These are phyloP conservation scores for Malania oleifera DNA, from an alignment of 164 flowering plant species.

Conservation along the genomic window DNA sequence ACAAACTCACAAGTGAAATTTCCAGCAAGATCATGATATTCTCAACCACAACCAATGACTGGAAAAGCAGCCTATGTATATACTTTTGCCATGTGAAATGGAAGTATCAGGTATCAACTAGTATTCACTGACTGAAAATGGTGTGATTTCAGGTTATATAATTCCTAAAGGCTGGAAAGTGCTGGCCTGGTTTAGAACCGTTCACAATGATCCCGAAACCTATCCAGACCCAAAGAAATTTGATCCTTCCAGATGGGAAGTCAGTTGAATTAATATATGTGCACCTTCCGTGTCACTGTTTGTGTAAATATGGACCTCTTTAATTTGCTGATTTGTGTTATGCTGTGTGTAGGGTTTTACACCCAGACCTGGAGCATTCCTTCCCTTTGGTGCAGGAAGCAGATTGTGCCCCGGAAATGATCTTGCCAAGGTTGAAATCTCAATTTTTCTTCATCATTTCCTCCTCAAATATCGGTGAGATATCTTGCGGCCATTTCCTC, in stretches of 20 bases:
- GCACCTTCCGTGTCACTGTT: no score
- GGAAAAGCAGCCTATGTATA: no score
- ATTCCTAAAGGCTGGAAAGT: slow-evolving; percentile 90
- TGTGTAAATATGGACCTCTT: no score
- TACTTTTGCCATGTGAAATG: no score
- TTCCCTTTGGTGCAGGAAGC: slow-evolving; percentile 84
- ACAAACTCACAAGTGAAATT: no score
- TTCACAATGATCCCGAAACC: slow-evolving; percentile 68
- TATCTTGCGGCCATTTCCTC: neutral
- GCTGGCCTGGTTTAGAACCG: slow-evolving; percentile 71
- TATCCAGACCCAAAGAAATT: slow-evolving; percentile 61
- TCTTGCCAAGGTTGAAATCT: slow-evolving; percentile 82
- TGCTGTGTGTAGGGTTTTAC: slow-evolving; percentile 27
- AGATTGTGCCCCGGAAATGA: slow-evolving; percentile 90
- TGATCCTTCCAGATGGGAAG: slow-evolving; percentile 93
- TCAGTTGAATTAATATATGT: no score
- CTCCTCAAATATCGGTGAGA: slow-evolving; percentile 66
- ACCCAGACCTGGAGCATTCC: slow-evolving; percentile 66
- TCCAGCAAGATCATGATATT: no score
- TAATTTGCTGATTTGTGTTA: neutral
- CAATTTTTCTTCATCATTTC: slow-evolving; percentile 77
- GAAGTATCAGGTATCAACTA: no score
- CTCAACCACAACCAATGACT: no score
- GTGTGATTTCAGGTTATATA: slow-evolving; percentile 37
- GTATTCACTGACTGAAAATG: neutral